Base-by-base conservation (phyloP, 768 basidiomycete species). In the Xerocomellus amylosporus region DNA sequence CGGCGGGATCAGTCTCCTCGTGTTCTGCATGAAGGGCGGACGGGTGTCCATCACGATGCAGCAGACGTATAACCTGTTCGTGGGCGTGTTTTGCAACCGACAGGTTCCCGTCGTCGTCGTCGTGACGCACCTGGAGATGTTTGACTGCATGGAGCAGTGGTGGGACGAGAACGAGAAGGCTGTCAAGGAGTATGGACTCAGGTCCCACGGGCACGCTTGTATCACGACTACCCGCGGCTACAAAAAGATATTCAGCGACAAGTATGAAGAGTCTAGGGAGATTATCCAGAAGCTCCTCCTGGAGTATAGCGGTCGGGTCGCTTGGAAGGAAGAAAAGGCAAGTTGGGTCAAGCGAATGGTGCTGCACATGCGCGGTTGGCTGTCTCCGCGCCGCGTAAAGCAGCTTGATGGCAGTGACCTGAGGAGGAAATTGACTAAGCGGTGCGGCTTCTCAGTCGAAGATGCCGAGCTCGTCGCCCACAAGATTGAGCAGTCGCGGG, bases 171-270 rank as follows among this genome's bases (percentile, higher is more conserved):
- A 78, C 55, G 61, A 74, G 36, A 47, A 54, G 20, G 48, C 44
- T 2, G 73, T 79, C 57, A 64, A 55, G 31, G 49, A 58, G 7
- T 64, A 73, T 31, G 64, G 63, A 13, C 75, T 79, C 53, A 36
- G 52, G 8, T 75, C 70, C 13, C 52, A 62, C 20, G 75, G 70
- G 3, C 70, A 75, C 30, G 75, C 73, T 5, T 79, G 78, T 50
- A 63, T 78, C 55, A 77, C 75, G 7, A 66, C 74, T 7, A 64
- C 67, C 2, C 64, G 62, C n/a, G 67, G 62, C 7, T 62, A 56
- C 54, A 56, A 3, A 30, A 20, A 39, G 46, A 57, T 57, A 38
- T 68, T 59, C 22, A 53, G 46, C 37, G 64, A 69, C 17, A 72
- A 71, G 56, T 77, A 75, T 40, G 62, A 66, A 1, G 57, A 65